phyloP scores from a whole-genome alignment of 2,329 filamentous ascomycete genomes.

The Pseudomassariella vexata region DNA sequence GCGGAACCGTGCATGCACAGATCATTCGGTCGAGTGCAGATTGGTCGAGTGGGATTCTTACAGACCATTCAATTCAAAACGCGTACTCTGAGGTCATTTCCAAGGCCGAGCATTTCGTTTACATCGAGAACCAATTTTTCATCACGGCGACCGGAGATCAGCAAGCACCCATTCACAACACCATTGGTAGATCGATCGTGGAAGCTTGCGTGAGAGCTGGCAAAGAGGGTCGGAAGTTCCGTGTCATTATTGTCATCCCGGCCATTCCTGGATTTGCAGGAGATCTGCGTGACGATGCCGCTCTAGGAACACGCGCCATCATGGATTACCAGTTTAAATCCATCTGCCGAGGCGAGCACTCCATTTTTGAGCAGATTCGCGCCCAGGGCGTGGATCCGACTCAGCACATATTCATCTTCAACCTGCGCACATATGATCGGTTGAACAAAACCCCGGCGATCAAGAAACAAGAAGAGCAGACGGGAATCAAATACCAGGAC shows the following conservation, averaged over 20 bases:
- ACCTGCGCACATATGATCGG: constrained; percentile 86
- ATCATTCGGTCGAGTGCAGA: constrained; percentile 85
- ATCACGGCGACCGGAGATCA: constrained; percentile 90
- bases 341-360: constrained; percentile 85
- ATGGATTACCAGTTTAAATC: constrained; percentile 99
- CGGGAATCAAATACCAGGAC: constrained; percentile 78
- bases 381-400: constrained; percentile 70
- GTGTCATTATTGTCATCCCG: constrained; percentile 85
- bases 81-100: constrained; percentile 81
- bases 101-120: constrained; percentile 86
- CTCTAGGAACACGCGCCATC: constrained; percentile 82
- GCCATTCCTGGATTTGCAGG: constrained; percentile 92
- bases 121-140: constrained; percentile 99
- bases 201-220: constrained; percentile 79
- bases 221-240: constrained; percentile 81
- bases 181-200: constrained; percentile 82
- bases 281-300: constrained; percentile 77
- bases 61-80: constrained; percentile 80
- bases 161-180: constrained; percentile 80
- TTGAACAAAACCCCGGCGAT: constrained; percentile 76
- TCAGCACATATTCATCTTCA: constrained; percentile 88
- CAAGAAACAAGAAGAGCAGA: constrained; percentile 69
- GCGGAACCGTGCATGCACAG: constrained; percentile 76
- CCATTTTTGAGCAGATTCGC: constrained; percentile 75
- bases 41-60: constrained; percentile 88